These are phyloP conservation scores for Pythium biforme DNA, from an alignment of 352 stramenopile species.

Conservation along the genomic window DNA sequence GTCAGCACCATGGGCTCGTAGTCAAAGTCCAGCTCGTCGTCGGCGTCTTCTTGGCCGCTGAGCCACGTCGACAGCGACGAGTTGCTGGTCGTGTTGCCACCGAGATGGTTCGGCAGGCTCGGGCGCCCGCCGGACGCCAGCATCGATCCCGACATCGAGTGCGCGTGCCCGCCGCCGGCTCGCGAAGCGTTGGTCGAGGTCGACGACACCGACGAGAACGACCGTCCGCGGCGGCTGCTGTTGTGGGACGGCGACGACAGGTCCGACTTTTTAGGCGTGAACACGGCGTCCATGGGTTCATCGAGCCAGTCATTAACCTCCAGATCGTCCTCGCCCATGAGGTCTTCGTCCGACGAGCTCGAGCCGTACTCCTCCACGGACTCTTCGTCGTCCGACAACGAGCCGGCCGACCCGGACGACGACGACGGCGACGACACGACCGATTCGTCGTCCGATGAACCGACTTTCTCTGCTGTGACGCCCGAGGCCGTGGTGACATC, in stretches of 20 bases:
- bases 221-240: conserved; percentile 33
- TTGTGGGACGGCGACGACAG: conserved; percentile 45
- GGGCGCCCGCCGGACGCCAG: conserved; percentile 17
- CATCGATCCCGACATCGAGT: conserved; percentile 34
- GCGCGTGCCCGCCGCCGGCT: conserved; percentile 16
- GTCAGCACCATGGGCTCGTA: conserved; percentile 62
- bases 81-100: conserved; percentile 38
- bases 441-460: background rate
- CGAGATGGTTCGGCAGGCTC: conserved; percentile 28
- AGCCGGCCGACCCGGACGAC: conserved; percentile 14
- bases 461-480: background rate
- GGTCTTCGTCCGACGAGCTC: conserved; percentile 30
- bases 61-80: conserved; percentile 65
- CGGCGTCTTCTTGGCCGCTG: conserved; percentile 57
- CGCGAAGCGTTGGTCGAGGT: conserved; percentile 29
- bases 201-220: conserved; percentile 55
- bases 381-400: conserved; percentile 22
- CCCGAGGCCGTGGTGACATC: background rate
- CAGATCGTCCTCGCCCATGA: conserved; percentile 49
- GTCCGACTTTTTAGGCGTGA: conserved; percentile 53
- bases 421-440: conserved; percentile 1
- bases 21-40: conserved; percentile 63
- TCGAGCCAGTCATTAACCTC: conserved; percentile 78
- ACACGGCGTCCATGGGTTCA: conserved; percentile 58
- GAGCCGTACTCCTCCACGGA: conserved; percentile 20